Conservation (phyloP, 495 filamentous ascomycete genomes). For the Hyphodiscus hymeniophilus region DNA sequence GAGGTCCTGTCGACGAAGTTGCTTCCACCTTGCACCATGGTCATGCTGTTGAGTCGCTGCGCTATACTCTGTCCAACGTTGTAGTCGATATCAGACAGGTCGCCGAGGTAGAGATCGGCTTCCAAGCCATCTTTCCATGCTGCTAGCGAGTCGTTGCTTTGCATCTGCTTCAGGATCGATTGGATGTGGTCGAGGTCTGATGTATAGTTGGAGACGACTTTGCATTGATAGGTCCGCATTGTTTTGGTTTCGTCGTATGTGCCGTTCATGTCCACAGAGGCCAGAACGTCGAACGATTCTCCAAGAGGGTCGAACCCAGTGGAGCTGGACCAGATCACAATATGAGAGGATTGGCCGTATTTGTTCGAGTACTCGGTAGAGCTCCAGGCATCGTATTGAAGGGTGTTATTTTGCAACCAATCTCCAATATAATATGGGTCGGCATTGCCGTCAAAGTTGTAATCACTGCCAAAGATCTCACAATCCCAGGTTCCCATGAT, state of each 20-base stretch:
- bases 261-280: not conserved
- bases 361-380: not conserved
- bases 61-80: not conserved
- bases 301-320: not conserved
- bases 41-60: not conserved
- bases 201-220: not conserved
- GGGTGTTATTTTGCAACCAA: not conserved
- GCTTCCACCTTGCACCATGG: constrained; percentile 3
- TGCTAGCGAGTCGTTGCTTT: not conserved
- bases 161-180: not conserved
- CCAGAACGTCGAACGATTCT: not conserved
- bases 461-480: not conserved
- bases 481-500: constrained; percentile 1
- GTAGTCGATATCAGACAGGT: not conserved
- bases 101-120: not conserved
- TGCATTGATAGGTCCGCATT: constrained; percentile 2
- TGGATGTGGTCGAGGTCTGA: not conserved
- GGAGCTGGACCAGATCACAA: constrained; percentile 1
- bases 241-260: not conserved
- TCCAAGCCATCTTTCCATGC: not conserved
- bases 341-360: not conserved
- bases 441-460: not conserved
- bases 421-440: not conserved
- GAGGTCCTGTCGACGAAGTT: not conserved
- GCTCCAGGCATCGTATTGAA: not conserved